Conservation (phyloP, 768 basidiomycete species). For the Albatrellus ellisii region DNA sequence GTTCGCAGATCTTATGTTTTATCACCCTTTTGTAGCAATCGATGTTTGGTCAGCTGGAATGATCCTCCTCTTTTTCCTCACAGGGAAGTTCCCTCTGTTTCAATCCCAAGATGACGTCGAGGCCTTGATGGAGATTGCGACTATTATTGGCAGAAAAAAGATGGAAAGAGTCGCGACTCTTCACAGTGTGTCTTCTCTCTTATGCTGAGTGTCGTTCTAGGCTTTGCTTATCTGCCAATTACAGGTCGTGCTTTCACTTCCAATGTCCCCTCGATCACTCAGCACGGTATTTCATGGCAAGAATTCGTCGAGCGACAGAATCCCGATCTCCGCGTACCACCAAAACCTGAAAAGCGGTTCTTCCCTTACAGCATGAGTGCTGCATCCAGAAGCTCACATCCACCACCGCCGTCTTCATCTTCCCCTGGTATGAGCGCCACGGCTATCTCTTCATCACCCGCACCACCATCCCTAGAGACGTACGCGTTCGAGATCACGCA, state of each 20-base stretch:
- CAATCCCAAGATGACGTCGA: constrained; percentile 91
- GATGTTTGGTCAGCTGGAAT: constrained; percentile 95
- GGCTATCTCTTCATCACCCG: constrained; percentile 13
- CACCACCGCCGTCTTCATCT: constrained; percentile 15
- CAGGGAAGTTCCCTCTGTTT: constrained; percentile 87
- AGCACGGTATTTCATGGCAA: constrained; percentile 55
- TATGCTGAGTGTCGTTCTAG: neutral
- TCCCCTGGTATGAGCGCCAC: constrained; percentile 17
- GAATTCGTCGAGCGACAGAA: constrained; percentile 71
- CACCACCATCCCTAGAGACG: constrained; percentile 22
- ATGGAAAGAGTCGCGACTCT: constrained; percentile 81
- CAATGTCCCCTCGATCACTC: constrained; percentile 73
- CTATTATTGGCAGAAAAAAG: constrained; percentile 66
- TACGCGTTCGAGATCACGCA: constrained; percentile 44
- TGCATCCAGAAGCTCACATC: constrained; percentile 17
- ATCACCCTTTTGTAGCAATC: constrained; percentile 47
- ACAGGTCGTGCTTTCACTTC: constrained; percentile 80
- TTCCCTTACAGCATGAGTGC: constrained; percentile 34
- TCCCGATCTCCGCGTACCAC: constrained; percentile 46
- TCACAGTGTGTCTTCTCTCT: constrained; percentile 49
- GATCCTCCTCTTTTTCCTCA: constrained; percentile 86
- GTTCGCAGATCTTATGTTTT: constrained; percentile 4
- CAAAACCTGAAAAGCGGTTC: constrained; percentile 33
- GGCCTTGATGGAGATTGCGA: constrained; percentile 88
- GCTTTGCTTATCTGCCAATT: constrained; percentile 1